Base-by-base conservation (phyloP, 2,329 filamentous ascomycete species). In the Rutstroemia sydowiana region DNA sequence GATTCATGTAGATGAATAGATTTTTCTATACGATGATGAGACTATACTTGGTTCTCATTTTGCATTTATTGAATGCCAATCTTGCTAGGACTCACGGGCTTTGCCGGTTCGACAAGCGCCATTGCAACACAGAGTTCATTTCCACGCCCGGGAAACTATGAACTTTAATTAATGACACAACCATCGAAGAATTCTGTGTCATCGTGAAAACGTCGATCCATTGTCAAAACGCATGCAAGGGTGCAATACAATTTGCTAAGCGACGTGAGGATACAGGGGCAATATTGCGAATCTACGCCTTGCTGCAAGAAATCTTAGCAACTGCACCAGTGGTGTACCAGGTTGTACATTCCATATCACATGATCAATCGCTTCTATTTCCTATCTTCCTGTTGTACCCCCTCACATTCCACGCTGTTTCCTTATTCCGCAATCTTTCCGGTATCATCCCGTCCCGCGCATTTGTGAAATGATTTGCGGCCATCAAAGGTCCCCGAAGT, bases 391-490 rank as follows among this genome's bases (percentile, higher is more conserved):
- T 51, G 48, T 51, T 34, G 39, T 43, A 50, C 16, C 37, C 45
- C 45, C 50, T 50, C 52, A 37, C 53, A 54, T 59, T 56, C 54
- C 57, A 61, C 36, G 45, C 48, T 31, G 37, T 48, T 45, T 49
- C 45, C 44, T 48, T 47, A 48, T 45, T 50, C 41, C 43, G 37
- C 39, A 36, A 51, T 32, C 34, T 32, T 28, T 51, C 32, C 14
- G 48, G 48, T 28, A 20, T 32, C 48, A 51, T 51, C 36, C 48
- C 42, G 48, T 51, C 36, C 48, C 42, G 48, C 26, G 23, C 26
- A 14, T 11, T 46, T n/a, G 20, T 26, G 39, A 31, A 39, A 28
- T 18, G 31, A 28, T 18, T 46, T 51, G 16, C 5, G 36, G 10
- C 23, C 23, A 26, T 26, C 23, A 4, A 26, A 26, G 23, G 23